Evolutionary conservation across 371 early-diverging fungal genomes (phyloP), one percentile per base, ranked within the genome.

Genomic region (Phascolomyces articulosus): DNA sequence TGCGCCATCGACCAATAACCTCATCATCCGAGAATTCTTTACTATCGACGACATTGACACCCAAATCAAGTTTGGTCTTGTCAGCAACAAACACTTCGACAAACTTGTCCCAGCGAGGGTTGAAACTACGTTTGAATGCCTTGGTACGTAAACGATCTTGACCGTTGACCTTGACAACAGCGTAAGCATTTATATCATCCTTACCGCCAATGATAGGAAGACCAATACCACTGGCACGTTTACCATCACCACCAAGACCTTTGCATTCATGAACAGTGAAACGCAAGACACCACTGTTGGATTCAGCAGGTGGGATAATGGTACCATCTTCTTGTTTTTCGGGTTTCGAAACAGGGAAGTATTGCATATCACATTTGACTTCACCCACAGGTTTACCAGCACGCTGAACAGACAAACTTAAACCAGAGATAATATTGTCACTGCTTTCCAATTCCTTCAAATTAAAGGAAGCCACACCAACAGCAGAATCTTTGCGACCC

Each of bases 401-500:
- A 18, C 74, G 74, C 55, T 75, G 53, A 3, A 79, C 72, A n/a
- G 73, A 65, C 44, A 82, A 59, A 15, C 71, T 79, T 49, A 79
- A 55, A 47, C 80, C 80, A 60, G 75, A 73, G 23, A 68, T 29
- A 1, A 68, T 26, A 20, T 74, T 70, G 27, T 74, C 65, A 27
- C 63, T 60, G 67, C 90, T 87, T 29, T 76, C 77, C 55, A 91
- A 72, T 11, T 81, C 55, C 64, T 84, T 83, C 55, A 88, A 66
- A 48, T 85, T 85, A 72, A 86, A 81, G 31, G 66, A 71, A 62
- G 83, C 85, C 18, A 87, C 78, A 80, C 83, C 83, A 18, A 79
- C 67, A 10, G 71, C 41, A 4, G 72, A 31, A 55, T 82, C 83
- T 41, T 75, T 69, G 60, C 83, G 72, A 28, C 77, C 77, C 2